Evolutionary conservation across 305 asterid genomes (phyloP).

Genomic region (Coffea humblotiana): DNA sequence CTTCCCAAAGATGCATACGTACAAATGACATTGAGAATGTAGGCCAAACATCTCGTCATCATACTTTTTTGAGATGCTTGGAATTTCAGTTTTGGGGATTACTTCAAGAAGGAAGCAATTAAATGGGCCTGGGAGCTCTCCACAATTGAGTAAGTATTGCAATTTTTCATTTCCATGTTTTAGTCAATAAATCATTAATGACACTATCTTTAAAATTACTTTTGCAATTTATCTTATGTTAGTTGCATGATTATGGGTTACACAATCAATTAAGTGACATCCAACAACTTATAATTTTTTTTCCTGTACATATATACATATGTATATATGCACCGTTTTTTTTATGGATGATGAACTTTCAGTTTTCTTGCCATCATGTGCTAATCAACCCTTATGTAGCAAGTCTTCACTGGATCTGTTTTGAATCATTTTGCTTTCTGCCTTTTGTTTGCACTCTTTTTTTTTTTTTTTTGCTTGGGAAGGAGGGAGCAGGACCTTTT

Average conservation of each 20-base stretch:
- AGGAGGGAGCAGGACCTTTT: too few species aligned
- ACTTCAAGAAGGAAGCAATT: constrained; percentile 87
- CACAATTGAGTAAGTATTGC: constrained; percentile 61
- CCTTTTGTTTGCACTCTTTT: too few species aligned
- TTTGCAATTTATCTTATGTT: not conserved
- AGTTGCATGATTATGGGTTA: not conserved
- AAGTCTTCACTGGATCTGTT: not conserved
- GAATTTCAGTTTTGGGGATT: constrained; percentile 96
- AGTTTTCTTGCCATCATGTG: not conserved
- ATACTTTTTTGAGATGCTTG: constrained; percentile 99
- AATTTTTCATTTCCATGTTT: not conserved
- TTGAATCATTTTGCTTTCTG: too few species aligned
- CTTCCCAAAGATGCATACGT: constrained; percentile 94
- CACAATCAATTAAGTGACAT: not conserved
- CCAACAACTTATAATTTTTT: too few species aligned
- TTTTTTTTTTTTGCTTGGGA: too few species aligned
- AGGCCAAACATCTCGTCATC: constrained; percentile 91
- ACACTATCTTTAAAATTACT: not conserved
- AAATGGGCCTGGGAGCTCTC: constrained; percentile 99
- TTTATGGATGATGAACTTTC: not conserved
- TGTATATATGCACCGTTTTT: not conserved
- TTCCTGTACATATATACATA: too few species aligned
- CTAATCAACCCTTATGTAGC: not conserved
- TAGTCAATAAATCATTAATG: not conserved
- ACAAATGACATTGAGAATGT: constrained; percentile 94